Evolutionary conservation across 306 rosid species (phyloP), one percentile per base, ranked within the genome.

Genomic region (Amphicarpaea edgeworthii): DNA sequence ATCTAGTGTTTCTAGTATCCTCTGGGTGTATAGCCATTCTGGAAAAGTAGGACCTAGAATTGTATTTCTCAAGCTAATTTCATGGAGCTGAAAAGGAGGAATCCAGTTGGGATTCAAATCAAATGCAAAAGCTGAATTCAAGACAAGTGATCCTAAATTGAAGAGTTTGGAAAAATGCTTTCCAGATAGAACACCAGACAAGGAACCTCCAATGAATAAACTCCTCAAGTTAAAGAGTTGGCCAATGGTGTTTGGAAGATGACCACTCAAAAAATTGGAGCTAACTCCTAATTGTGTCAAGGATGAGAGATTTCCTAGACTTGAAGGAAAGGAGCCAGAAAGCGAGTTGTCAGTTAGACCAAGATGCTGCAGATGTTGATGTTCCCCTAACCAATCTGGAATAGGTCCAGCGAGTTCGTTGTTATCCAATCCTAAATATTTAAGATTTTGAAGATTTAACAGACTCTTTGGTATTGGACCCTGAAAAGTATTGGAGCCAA

Each of bases 271-370:
- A 0, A 14, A 24, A 46, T 46, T 34, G 14, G 17, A 12, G 7
- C 38, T 45, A 20, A 74, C 6, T 1, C 15, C 10, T 3, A 53
- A 28, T 28, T 28, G 32, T 3, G 3, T 28, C 32, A 28, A 53
- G 60, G 60, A 53, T 53, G 60, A 20, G 30, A 53, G 60, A 53
- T 53, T 53, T 53, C 60, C 60, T 1, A 84, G 32, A 0, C 67
- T 20, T n/a, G 73, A 32, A 5, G 85, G 85, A 17, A 84, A 23
- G 3, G 57, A 2, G 51, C 80, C 83, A 2, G 12, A 19, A 53
- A 84, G 67, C 0, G 12, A 32, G 49, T 77, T 84, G 0, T 0
- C 0, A 17, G 41, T 1, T 8, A 84, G 24, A 14, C 0, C n/a
- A 38, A 80, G 71, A 12, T 8, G 2, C n/a, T 59, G 75, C 11